These are phyloP conservation scores for Gossypium schwendimanii DNA, from an alignment of 441 rosid species.

Conservation along the genomic window DNA sequence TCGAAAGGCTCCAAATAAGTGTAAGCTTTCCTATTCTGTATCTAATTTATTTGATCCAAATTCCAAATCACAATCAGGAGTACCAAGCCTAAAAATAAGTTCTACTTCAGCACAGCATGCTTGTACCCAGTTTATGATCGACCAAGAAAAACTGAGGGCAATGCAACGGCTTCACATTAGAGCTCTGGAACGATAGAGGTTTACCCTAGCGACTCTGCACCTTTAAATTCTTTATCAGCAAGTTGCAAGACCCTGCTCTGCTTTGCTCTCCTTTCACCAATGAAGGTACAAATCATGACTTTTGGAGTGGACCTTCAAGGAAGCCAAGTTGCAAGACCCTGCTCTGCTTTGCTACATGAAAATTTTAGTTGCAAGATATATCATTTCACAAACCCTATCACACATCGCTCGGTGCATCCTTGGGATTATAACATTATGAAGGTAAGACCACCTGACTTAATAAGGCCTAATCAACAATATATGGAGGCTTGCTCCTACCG, in stretches of 20 bases:
- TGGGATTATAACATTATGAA: background rate
- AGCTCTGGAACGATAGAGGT: background rate
- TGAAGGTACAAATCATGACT: background rate
- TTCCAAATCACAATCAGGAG: background rate
- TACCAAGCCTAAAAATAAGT: background rate
- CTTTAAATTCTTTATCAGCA: background rate
- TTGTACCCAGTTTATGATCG: background rate
- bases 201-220: background rate
- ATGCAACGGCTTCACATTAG: background rate
- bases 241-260: background rate
- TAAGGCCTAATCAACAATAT: background rate
- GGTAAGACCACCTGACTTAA: background rate
- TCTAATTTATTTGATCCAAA: background rate
- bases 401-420: background rate
- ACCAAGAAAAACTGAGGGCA: background rate
- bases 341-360: background rate
- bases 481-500: background rate
- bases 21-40: background rate
- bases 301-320: background rate
- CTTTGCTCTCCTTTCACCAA: background rate
- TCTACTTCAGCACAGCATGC: background rate
- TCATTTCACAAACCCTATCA: background rate
- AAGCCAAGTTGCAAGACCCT: background rate
- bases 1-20: background rate
- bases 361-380: background rate